phyloP scores from a whole-genome alignment of 2,329 filamentous ascomycete genomes.

The Fragosphaeria purpurea region DNA sequence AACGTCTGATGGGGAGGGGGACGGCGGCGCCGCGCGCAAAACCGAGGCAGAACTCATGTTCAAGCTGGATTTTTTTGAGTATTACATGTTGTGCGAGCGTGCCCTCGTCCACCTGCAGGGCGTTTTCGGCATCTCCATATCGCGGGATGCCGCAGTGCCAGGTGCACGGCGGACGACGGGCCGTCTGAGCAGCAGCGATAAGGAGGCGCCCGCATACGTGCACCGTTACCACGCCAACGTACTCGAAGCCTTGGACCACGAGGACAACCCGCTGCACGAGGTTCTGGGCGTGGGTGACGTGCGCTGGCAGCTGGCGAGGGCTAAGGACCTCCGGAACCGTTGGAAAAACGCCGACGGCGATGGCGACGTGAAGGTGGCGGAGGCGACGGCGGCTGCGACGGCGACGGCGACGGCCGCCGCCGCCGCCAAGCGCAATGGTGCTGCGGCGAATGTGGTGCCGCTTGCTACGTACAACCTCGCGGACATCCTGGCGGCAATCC shows the following conservation, averaged over 20 bases:
- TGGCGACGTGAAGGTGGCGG: conserved; percentile 9
- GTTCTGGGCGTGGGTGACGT: conserved; percentile 47
- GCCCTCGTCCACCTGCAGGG: conserved; percentile 57
- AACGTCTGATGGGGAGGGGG: neutral
- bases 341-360: conserved; percentile 57
- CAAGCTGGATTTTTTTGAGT: conserved; percentile 70
- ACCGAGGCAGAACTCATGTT: conserved; percentile 56
- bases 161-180: conserved; percentile 6
- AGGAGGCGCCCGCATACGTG: neutral
- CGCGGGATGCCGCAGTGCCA: conserved; percentile 17
- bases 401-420: conserved; percentile 12
- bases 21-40: conserved; percentile 22
- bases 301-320: conserved; percentile 47
- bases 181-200: neutral
- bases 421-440: neutral
- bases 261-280: conserved; percentile 43
- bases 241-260: conserved; percentile 48
- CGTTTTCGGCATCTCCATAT: conserved; percentile 49
- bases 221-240: conserved; percentile 60
- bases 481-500: conserved; percentile 46
- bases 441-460: conserved; percentile 21
- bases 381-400: conserved; percentile 11
- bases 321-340: conserved; percentile 60
- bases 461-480: conserved; percentile 53
- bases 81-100: conserved; percentile 62